Conservation (phyloP, 192 early-diverging fungal genomes). For the Coemansia sp. region DNA sequence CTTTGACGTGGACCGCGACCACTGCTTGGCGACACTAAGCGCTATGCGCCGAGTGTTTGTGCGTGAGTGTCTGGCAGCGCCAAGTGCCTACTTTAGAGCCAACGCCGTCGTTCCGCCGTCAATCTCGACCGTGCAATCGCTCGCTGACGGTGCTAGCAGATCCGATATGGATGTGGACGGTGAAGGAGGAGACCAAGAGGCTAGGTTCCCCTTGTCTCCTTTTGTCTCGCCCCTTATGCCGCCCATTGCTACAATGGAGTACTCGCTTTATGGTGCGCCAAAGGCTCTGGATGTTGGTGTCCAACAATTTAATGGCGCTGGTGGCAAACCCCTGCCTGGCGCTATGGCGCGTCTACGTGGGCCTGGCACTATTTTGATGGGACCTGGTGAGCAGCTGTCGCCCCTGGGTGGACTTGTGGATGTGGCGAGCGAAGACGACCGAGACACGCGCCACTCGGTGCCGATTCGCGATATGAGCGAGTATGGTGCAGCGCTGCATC, state of each 20-base stretch:
- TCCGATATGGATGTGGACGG: constrained; percentile 15
- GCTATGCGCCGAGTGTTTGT: constrained; percentile 59
- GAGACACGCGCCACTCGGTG: constrained; percentile 61
- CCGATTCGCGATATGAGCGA: constrained; percentile 74
- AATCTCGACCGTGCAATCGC: background rate
- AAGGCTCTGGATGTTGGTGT: background rate
- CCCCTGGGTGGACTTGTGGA: constrained; percentile 39
- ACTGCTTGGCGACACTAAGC: constrained; percentile 55
- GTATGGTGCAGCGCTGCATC: constrained; percentile 60
- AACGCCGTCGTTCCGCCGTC: constrained; percentile 43
- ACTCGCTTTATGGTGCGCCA: constrained; percentile 30
- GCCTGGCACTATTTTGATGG: constrained; percentile 14
- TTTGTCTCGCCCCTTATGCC: constrained; percentile 18
- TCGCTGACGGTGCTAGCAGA: background rate
- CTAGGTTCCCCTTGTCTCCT: background rate
- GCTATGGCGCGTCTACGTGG: background rate
- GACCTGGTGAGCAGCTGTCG: constrained; percentile 28
- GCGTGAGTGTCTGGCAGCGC: constrained; percentile 50
- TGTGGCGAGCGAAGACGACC: constrained; percentile 53
- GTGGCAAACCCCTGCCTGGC: background rate
- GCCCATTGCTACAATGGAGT: constrained; percentile 48
- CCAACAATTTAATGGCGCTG: background rate
- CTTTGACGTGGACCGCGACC: constrained; percentile 63
- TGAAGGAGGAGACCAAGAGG: background rate
- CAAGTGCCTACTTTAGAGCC: constrained; percentile 32